Evolutionary conservation across 148 eudicot genomes (phyloP).

Genomic region (Amaranthus hypochondriacus): DNA sequence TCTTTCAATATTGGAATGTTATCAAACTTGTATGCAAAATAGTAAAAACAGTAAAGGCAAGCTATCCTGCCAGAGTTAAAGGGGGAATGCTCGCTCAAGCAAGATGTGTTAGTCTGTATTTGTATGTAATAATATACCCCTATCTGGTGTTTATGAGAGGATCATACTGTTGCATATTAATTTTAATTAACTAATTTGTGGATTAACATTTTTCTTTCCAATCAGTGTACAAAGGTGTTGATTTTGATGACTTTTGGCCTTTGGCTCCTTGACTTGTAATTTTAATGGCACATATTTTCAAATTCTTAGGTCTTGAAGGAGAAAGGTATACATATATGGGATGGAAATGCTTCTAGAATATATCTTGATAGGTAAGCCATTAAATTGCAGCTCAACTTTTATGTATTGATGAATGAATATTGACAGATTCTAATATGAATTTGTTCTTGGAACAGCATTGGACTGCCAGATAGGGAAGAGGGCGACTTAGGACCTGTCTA

Average conservation of each 20-base stretch:
- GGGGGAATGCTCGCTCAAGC: not conserved
- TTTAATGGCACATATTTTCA: not conserved
- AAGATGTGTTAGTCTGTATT: not conserved
- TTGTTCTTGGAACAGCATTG: slow-evolving; percentile 49
- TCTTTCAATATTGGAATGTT: not conserved
- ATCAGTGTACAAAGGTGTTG: not conserved
- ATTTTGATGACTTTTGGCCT: not conserved
- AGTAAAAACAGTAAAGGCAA: not conserved
- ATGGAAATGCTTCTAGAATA: slow-evolving; percentile 86
- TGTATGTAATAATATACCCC: not conserved
- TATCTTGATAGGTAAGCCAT: slow-evolving; percentile 57
- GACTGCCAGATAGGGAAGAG: slow-evolving; percentile 78
- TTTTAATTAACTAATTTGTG: not conserved
- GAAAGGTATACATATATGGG: slow-evolving; percentile 90
- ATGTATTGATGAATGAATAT: not conserved
- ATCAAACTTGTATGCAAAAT: not conserved
- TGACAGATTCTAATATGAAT: slow-evolving; percentile 13
- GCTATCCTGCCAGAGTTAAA: not conserved
- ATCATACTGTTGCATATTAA: not conserved
- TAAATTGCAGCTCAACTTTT: not conserved
- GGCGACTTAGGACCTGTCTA: slow-evolving; percentile 94
- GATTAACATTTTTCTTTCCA: not conserved
- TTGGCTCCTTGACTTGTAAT: not conserved
- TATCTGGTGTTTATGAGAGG: not conserved
- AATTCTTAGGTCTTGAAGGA: slow-evolving; percentile 58